These are phyloP conservation scores for Fusarium stilboides DNA, from an alignment of 2,329 filamentous ascomycete species.

Conservation along the genomic window DNA sequence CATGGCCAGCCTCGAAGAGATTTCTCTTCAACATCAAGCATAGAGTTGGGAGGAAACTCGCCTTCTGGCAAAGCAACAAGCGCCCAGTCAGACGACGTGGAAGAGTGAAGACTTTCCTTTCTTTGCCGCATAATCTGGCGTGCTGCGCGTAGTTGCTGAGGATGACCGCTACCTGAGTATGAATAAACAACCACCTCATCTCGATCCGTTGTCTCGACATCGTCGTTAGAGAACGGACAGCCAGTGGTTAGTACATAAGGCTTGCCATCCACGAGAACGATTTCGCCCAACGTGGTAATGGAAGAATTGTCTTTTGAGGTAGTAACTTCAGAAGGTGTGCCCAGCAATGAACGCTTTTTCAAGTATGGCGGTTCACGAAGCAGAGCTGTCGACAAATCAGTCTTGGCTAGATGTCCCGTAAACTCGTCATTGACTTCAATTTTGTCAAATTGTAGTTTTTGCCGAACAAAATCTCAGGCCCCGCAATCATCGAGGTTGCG, in stretches of 20 bases:
- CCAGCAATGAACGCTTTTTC: background rate
- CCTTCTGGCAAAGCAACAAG: background rate
- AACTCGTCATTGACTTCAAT: background rate
- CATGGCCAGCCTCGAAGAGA: background rate
- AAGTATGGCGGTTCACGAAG: background rate
- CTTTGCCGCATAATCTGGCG: no score
- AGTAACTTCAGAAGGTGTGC: background rate
- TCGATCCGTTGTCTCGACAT: no score
- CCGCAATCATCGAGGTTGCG: background rate
- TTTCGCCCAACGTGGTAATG: background rate
- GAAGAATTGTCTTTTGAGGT: background rate
- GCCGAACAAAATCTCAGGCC: background rate
- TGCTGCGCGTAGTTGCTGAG: background rate
- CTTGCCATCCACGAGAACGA: background rate
- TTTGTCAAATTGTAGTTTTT: background rate
- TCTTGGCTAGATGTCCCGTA: background rate
- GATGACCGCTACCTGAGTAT: background rate
- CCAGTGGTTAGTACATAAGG: background rate
- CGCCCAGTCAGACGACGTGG: background rate
- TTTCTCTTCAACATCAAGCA: background rate
- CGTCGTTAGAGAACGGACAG: background rate
- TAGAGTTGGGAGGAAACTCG: background rate
- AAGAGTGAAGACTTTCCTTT: no score
- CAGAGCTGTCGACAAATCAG: background rate
- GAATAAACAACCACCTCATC: background rate